phyloP scores from a whole-genome alignment of 495 filamentous ascomycete species.

The Podospora pseudopauciseta region DNA sequence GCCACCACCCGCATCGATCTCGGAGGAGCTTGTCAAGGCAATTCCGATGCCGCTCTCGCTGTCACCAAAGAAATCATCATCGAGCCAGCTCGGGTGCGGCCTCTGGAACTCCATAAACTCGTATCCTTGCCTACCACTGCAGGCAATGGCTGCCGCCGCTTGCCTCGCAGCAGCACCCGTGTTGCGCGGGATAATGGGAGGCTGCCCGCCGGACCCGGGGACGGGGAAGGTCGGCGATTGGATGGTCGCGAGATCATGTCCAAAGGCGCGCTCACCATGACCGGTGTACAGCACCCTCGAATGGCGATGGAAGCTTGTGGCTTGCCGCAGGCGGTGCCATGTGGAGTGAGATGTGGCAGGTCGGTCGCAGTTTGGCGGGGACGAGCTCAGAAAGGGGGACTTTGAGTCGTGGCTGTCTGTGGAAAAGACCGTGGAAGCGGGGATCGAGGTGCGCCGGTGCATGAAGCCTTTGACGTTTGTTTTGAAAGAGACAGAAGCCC shows the following conservation, averaged over 20 bases:
- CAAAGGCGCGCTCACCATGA: conserved; percentile 34
- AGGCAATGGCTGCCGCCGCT: conserved; percentile 58
- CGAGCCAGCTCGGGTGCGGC: conserved; percentile 32
- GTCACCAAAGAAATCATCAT: conserved; percentile 49
- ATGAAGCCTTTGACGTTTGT: conserved; percentile 42
- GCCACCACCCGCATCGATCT: conserved; percentile 43
- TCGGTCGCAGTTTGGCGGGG: conserved; percentile 18
- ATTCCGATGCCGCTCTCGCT: conserved; percentile 80
- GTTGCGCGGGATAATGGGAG: conserved; percentile 51
- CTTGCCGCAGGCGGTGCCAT: conserved; percentile 48
- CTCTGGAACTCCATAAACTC: conserved; percentile 40
- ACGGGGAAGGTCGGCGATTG: conserved; percentile 41
- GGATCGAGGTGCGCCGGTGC: conserved; percentile 45
- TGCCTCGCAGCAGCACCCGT: conserved; percentile 67
- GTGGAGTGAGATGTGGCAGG: conserved; percentile 47
- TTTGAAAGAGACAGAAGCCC: conserved; percentile 47
- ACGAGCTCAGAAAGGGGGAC: conserved; percentile 19
- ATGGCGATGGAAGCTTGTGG: conserved; percentile 46
- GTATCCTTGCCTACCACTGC: conserved; percentile 53
- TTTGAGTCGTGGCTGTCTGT: conserved; percentile 28
- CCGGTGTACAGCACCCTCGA: conserved; percentile 38
- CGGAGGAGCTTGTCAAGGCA: conserved; percentile 51
- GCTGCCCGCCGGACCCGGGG: conserved; percentile 47
- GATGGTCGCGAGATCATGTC: conserved; percentile 30
- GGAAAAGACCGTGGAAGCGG: conserved; percentile 31